Conservation (phyloP, 2,329 filamentous ascomycete species). For the Fusarium nanum region DNA sequence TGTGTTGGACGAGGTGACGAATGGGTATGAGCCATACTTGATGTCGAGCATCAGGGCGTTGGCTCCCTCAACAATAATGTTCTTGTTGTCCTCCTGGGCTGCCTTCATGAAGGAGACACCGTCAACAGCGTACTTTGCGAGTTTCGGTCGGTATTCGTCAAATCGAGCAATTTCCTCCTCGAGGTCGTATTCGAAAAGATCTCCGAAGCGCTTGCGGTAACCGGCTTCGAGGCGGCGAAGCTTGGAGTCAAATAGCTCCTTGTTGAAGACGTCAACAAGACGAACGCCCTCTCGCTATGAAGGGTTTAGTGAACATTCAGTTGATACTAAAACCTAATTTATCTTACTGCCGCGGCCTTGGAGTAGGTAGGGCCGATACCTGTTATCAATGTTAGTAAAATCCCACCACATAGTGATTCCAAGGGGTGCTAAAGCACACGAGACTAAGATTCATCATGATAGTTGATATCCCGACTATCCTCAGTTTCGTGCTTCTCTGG, state of each 20-base stretch:
- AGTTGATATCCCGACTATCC: background rate
- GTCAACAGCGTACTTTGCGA: constrained; percentile 1
- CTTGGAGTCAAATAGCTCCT: constrained; percentile 12
- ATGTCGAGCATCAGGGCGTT: constrained; percentile 23
- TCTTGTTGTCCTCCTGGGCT: constrained; percentile 6
- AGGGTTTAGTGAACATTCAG: background rate
- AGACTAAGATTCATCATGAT: background rate
- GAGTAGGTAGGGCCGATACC: constrained; percentile 14
- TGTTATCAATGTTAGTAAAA: constrained; percentile 3
- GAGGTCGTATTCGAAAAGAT: constrained; percentile 8
- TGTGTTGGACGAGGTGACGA: constrained; percentile 4
- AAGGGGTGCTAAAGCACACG: background rate
- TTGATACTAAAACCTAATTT: background rate
- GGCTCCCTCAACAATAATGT: constrained; percentile 5
- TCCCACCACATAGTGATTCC: background rate
- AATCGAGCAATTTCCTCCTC: constrained; percentile 13
- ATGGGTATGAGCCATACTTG: constrained; percentile 10
- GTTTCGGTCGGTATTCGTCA: constrained; percentile 1
- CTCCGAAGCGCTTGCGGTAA: constrained; percentile 11
- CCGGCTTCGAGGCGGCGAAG: constrained; percentile 4
- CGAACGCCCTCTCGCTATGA: constrained; percentile 5
- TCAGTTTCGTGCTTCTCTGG: background rate
- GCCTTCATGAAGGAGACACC: constrained; percentile 8
- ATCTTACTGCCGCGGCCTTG: background rate
- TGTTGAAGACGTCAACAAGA: constrained; percentile 4